Base-by-base conservation (phyloP, 2,329 filamentous ascomycete species). In the Talaromyces sp. region DNA sequence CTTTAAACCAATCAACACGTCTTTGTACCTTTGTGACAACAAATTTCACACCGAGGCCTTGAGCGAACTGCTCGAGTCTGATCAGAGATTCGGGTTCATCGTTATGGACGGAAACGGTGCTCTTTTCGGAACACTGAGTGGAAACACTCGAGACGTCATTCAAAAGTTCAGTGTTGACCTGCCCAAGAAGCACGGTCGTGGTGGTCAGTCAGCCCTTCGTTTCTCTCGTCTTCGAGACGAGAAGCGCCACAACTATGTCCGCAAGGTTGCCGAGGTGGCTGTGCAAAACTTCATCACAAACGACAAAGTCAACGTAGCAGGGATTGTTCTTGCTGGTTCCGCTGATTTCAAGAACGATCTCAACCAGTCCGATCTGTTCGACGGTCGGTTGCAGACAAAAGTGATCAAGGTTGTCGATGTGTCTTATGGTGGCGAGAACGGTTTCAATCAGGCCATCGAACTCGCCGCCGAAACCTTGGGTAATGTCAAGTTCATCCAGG, bases 1-100 rank as follows among this genome's bases (percentile, higher is more conserved):
- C 34, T 99, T 99, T 86, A 99, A 99, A 85, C 95, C 95, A 64
- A 99, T 99, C 87, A 99, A 99, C 81, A 99, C 95, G 40, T 99
- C 96, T 52, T 86, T 99, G 54, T 99, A 99, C 78, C 91, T 99
- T 64, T 99, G 95, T 82, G 95, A 99, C 87, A 99, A 99, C 85
- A 99, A 99, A 76, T 99, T 99, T 80, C 95, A 99, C 77, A 99
- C 95, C 62, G 95, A 99, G 80, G 94, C 95, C 18, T 83, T 99
- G 68, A 95, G 93, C 68, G 95, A 99, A 82, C 86, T 99, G 72
- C 89, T 99, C 68, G 95, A 99, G 81, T 97, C 94, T 18, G 95
- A 99, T 77, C 95, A 98, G 81, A 97, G 96, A 80, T 99, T 99
- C 71, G 95, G 95, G 60, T 99, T 99, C 82, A 99, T 99, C 78